A percentile compares a stretch with the other conserved stretches of the same genome.
These are phyloP conservation scores for Penicillium janthinellum DNA, from an alignment of 2,329 filamentous ascomycete genomes.

Conservation along the genomic window DNA sequence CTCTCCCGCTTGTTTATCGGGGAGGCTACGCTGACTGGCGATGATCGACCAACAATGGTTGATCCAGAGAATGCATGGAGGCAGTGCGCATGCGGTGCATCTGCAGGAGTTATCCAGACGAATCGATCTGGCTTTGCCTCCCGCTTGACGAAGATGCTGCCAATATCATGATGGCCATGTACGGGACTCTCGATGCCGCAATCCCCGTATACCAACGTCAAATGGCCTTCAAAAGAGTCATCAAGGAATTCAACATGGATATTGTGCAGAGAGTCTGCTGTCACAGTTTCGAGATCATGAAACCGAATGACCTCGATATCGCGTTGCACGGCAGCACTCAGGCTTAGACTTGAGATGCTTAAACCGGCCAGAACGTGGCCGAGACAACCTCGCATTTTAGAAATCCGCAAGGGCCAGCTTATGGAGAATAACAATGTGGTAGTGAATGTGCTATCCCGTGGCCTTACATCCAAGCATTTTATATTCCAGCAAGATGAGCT, in stretches of 20 bases:
- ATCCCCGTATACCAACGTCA: conserved; percentile 50
- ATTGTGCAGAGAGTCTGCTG: conserved; percentile 51
- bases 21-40: conserved; percentile 22
- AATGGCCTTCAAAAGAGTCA: conserved; percentile 46
- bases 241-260: conserved; percentile 49
- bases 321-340: conserved; percentile 7
- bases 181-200: conserved; percentile 41
- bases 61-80: conserved; percentile 38
- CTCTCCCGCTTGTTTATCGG: conserved; percentile 25
- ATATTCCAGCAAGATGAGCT: not conserved
- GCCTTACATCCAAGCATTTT: not conserved
- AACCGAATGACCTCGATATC: conserved; percentile 22
- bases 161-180: conserved; percentile 50
- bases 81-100: conserved; percentile 35
- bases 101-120: conserved; percentile 39
- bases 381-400: conserved; percentile 8
- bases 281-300: conserved; percentile 38
- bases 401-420: not conserved
- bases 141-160: conserved; percentile 38
- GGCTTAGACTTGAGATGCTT: conserved; percentile 7
- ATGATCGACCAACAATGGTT: conserved; percentile 23
- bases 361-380: conserved; percentile 10
- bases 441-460: not conserved
- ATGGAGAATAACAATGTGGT: not conserved
- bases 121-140: conserved; percentile 47